Conservation (phyloP, 2,329 filamentous ascomycete genomes). For the Cucurbitaria berberidis region DNA sequence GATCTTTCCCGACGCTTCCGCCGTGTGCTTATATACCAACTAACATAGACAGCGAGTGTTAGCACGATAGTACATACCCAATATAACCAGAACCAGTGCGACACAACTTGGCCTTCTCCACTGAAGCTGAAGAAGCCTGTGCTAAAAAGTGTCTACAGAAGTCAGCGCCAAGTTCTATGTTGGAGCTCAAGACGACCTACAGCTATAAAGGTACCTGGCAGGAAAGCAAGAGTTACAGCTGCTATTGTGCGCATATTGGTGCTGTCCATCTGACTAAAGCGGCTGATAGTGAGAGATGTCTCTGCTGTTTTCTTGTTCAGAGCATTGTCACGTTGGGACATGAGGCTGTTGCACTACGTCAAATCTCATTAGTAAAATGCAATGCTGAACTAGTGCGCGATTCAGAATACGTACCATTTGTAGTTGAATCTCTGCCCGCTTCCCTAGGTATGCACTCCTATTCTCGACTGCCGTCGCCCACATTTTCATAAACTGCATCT, state of each 20-base stretch:
- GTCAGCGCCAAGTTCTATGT: not conserved
- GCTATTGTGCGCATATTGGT: constrained; percentile 12
- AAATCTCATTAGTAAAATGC: not conserved
- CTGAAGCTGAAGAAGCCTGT: constrained; percentile 15
- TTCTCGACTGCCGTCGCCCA: not conserved
- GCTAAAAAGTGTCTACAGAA: constrained; percentile 13
- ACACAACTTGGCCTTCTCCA: constrained; percentile 7
- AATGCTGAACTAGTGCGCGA: not conserved
- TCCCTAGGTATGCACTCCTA: constrained; percentile 2
- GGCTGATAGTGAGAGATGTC: constrained; percentile 8
- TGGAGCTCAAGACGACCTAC: not conserved
- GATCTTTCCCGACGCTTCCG: not conserved
- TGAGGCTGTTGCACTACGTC: constrained; percentile 5
- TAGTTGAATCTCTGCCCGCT: constrained; percentile 6
- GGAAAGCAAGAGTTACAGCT: constrained; percentile 11
- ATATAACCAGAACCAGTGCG: constrained; percentile 16
- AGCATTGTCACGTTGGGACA: constrained; percentile 10
- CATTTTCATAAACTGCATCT: not conserved
- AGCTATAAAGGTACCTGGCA: constrained; percentile 16
- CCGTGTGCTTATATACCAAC: not conserved
- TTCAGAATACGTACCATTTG: constrained; percentile 3
- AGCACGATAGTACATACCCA: constrained; percentile 10
- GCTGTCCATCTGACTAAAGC: constrained; percentile 11
- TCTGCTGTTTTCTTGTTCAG: constrained; percentile 2
- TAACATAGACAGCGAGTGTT: not conserved